Conservation (phyloP, 148 eudicot species). For the Rhododendron vialii region DNA sequence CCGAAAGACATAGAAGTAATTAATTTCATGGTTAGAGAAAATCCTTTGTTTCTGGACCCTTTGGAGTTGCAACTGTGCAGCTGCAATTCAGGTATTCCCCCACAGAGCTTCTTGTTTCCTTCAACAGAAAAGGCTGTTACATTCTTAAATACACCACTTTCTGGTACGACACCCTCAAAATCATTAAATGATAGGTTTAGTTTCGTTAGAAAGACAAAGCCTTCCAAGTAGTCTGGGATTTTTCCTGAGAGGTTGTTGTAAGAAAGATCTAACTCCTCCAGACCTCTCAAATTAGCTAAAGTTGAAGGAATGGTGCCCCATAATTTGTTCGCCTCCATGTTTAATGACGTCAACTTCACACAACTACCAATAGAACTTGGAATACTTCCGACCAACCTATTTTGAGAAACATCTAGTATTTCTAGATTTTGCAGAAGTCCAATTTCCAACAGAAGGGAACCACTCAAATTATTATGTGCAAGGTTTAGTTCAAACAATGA, state of each 20-base stretch:
- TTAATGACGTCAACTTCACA: no score
- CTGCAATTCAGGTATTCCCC: not conserved
- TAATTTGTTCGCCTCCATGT: no score
- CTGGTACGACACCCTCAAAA: not conserved
- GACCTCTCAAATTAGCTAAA: no score
- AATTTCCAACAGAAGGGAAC: no score
- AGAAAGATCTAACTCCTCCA: no score
- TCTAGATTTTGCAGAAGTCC: no score
- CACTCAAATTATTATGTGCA: no score
- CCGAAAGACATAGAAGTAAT: no score
- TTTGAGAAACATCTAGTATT: no score
- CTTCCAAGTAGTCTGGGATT: not conserved
- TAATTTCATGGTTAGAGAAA: not conserved
- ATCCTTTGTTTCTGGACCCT: not conserved
- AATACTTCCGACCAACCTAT: no score
- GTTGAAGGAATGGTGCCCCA: no score
- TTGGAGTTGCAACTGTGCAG: not conserved
- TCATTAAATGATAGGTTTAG: not conserved
- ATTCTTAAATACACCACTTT: not conserved
- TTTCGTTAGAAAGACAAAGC: not conserved
- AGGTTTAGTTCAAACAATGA: not conserved
- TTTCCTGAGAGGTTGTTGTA: not conserved
- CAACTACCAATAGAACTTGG: no score
- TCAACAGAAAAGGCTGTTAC: not conserved
- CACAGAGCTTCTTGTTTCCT: not conserved